Evolutionary conservation across 1,139 yeast species (phyloP), one percentile per base, ranked within the genome.

Genomic region (Scheffersomyces lignicola): DNA sequence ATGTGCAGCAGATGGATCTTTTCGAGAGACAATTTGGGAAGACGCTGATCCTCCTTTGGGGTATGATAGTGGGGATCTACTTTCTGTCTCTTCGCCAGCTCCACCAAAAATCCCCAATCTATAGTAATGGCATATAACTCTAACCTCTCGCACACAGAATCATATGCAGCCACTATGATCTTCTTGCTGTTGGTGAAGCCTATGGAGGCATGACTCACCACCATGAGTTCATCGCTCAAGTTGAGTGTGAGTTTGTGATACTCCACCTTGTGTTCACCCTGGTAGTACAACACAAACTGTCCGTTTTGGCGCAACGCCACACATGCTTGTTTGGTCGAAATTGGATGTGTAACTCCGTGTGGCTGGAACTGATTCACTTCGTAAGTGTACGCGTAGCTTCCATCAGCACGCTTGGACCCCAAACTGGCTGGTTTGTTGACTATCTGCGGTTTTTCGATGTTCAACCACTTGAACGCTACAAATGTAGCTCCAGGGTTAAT

Each of bases 301-400:
- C 95, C 95, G 46, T 80, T 77, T 37, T 72, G 69, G 29, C 94
- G 68, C 22, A 87, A 61, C 0, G 79, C 79, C 22, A 85, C 58
- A 49, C 89, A 80, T 1, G 92, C 94, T 45, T 84, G 86, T 45
- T 82, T 83, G 5, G 83, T 72, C 5, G 73, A 58, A 11, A 78
- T 61, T 0, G 95, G 95, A 52, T 86, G 94, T 39, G 78, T 62
- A 0, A 82, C 75, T 1, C 89, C 88, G 37, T 65, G 62, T 0
- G 87, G 73, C 42, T 71, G 76, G 41, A 68, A 67, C 49, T 80
- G 89, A 31, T 68, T 71, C 2, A 81, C 80, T 2, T 76, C 74
- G 50, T 82, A 83, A 5, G 61, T 56, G 49, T 75, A 80, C 6
- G 55, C 43, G 30, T 56, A 43, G 12, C 56, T 48, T 12, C 25